Evolutionary conservation across 2,329 filamentous ascomycete species (phyloP).

Genomic region (Hypoxylon rubiginosum): DNA sequence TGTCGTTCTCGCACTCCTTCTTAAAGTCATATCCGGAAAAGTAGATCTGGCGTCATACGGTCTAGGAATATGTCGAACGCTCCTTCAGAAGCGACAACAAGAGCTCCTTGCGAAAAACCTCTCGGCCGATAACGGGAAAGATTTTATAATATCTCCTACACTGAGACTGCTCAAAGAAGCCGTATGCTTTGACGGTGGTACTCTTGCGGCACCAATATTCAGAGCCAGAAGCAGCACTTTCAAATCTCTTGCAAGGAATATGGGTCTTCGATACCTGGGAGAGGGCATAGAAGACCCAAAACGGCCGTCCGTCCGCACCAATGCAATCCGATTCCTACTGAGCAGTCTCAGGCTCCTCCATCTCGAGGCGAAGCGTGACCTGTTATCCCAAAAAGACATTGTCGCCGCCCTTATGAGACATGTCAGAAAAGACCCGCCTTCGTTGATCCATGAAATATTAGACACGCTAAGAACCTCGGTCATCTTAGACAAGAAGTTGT

Average conservation of each 20-base stretch:
- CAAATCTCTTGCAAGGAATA: conserved; percentile 82
- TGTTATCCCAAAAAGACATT: conserved; percentile 82
- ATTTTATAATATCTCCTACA: conserved; percentile 89
- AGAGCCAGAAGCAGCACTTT: conserved; percentile 83
- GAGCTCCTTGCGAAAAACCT: conserved; percentile 85
- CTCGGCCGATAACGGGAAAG: conserved; percentile 84
- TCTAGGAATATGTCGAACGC: conserved; percentile 81
- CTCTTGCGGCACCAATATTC: conserved; percentile 82
- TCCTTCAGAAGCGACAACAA: conserved; percentile 84
- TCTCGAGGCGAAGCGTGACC: conserved; percentile 81
- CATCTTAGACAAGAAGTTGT: conserved; percentile 79
- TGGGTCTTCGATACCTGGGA: conserved; percentile 75
- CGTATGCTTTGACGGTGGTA: conserved; percentile 87
- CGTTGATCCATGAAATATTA: conserved; percentile 81
- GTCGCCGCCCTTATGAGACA: conserved; percentile 80
- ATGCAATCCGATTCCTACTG: conserved; percentile 84
- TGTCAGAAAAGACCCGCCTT: conserved; percentile 81
- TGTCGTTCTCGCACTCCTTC: conserved; percentile 83
- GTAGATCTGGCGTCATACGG: conserved; percentile 83
- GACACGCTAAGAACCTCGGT: conserved; percentile 77
- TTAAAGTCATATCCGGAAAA: conserved; percentile 81
- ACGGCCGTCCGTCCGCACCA: conserved; percentile 84
- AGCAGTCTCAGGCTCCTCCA: conserved; percentile 84
- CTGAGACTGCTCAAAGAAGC: conserved; percentile 88
- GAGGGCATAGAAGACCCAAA: conserved; percentile 73